Evolutionary conservation across 176 grass and related monocot species (phyloP).

Genomic region (Ensete ventricosum): DNA sequence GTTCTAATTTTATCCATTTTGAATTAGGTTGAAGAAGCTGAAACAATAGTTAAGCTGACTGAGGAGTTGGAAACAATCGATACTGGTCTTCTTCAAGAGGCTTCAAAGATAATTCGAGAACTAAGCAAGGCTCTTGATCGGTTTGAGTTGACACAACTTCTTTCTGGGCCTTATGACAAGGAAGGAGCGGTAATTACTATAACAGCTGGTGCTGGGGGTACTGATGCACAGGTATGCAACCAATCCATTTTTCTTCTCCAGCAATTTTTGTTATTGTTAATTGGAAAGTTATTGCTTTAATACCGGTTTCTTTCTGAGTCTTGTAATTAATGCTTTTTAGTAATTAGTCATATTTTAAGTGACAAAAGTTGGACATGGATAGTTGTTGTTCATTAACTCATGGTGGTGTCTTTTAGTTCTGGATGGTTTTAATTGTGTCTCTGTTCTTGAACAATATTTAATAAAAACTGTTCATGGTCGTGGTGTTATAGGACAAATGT

Average conservation of each 20-base stretch:
- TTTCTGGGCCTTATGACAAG: constrained; percentile 97
- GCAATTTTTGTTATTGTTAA: neutral
- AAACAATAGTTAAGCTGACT: constrained; percentile 76
- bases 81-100: constrained; percentile 73
- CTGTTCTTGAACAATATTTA: neutral
- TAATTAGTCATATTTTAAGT: neutral
- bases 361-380: neutral
- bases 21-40: constrained; percentile 82
- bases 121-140: constrained; percentile 71
- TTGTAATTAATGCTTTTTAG: neutral
- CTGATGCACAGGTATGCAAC: constrained; percentile 73
- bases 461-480: neutral
- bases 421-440: neutral
- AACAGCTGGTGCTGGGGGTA: constrained; percentile 89
- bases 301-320: neutral
- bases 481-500: neutral
- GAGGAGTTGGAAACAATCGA: constrained; percentile 84
- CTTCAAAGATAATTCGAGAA: constrained; percentile 64
- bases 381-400: neutral
- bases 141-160: constrained; percentile 86
- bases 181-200: constrained; percentile 91
- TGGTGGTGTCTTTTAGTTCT: neutral
- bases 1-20: neutral
- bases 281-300: neutral
- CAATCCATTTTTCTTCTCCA: neutral